Percentiles rank a stretch among this genome's conserved stretches.
phyloP scores from a whole-genome alignment of 1,284 basidiomycete genomes.

The Heterobasidion occidentale region DNA sequence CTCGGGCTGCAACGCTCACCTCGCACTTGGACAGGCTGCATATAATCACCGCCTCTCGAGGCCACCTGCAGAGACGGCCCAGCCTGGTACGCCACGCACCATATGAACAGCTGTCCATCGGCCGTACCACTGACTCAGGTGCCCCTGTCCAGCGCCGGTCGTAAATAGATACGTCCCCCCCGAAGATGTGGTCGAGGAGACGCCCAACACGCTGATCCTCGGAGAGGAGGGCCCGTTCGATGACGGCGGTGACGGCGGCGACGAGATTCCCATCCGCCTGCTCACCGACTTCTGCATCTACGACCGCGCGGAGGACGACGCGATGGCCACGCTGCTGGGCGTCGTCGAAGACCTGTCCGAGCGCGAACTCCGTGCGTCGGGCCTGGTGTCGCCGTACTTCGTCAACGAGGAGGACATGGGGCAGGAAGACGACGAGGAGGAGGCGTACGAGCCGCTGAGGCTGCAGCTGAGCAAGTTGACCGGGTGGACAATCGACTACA shows the following conservation, averaged over 20 bases:
- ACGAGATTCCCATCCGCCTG: slow-evolving; percentile 26
- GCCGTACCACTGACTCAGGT: background rate
- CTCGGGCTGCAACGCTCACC: too few species aligned
- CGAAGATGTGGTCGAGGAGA: slow-evolving; percentile 23
- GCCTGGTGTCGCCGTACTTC: slow-evolving; percentile 24
- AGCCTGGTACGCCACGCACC: background rate
- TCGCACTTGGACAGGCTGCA: background rate
- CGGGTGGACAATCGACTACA: slow-evolving; percentile 27
- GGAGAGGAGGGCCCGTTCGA: slow-evolving; percentile 23
- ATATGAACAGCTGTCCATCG: too few species aligned
- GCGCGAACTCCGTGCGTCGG: slow-evolving; percentile 25
- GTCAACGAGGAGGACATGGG: slow-evolving; percentile 35
- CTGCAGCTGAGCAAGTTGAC: slow-evolving; percentile 27
- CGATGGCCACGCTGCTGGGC: slow-evolving; percentile 22
- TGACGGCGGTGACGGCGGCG: slow-evolving; percentile 9
- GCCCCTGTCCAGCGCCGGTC: background rate
- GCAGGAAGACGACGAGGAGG: slow-evolving; percentile 30
- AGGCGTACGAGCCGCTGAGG: slow-evolving; percentile 25
- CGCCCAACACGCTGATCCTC: slow-evolving; percentile 19
- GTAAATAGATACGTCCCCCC: background rate
- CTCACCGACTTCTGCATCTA: slow-evolving; percentile 34
- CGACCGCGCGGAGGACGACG: slow-evolving; percentile 20
- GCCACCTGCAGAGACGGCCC: background rate
- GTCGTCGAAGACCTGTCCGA: slow-evolving; percentile 4
- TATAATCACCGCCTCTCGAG: background rate